These are phyloP conservation scores for Ustanciosporium gigantosporum DNA, from an alignment of 1,284 basidiomycete species.

Conservation along the genomic window DNA sequence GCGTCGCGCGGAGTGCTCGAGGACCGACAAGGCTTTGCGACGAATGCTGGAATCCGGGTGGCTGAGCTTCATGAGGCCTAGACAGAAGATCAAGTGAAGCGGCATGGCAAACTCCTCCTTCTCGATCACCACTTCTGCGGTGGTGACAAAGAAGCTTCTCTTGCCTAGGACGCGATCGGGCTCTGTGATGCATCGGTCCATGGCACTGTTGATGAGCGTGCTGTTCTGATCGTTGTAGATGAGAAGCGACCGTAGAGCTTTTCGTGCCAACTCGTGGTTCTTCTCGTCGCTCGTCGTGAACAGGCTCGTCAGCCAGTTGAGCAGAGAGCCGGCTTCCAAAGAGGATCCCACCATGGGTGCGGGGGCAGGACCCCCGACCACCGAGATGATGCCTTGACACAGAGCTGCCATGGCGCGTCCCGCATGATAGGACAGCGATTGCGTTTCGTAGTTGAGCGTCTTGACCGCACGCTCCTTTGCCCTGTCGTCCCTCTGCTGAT, in stretches of 20 bases:
- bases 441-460: slow-evolving; percentile 67
- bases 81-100: slow-evolving; percentile 76
- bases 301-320: slow-evolving; percentile 64
- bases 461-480: slow-evolving; percentile 48
- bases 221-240: slow-evolving; percentile 68
- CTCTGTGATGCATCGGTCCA: slow-evolving; percentile 74
- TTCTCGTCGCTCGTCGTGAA: slow-evolving; percentile 60
- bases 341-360: slow-evolving; percentile 74
- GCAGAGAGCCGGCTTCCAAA: slow-evolving; percentile 62
- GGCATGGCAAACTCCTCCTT: slow-evolving; percentile 69
- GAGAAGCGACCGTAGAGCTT: slow-evolving; percentile 76
- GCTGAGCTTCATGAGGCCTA: slow-evolving; percentile 82
- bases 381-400: slow-evolving; percentile 58
- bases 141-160: slow-evolving; percentile 74
- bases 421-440: slow-evolving; percentile 73
- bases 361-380: slow-evolving; percentile 73
- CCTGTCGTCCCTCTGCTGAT: slow-evolving; percentile 63
- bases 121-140: slow-evolving; percentile 74
- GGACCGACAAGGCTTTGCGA: slow-evolving; percentile 75
- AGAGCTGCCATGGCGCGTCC: slow-evolving; percentile 73
- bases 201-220: slow-evolving; percentile 71
- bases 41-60: slow-evolving; percentile 74
- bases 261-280: slow-evolving; percentile 64
- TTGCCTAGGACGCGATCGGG: slow-evolving; percentile 62
- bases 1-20: slow-evolving; percentile 69